A percentile compares a stretch with the other conserved stretches of the same genome.
Evolutionary conservation across 306 rosid genomes (phyloP).

Genomic region (Quercus berberidifolia): DNA sequence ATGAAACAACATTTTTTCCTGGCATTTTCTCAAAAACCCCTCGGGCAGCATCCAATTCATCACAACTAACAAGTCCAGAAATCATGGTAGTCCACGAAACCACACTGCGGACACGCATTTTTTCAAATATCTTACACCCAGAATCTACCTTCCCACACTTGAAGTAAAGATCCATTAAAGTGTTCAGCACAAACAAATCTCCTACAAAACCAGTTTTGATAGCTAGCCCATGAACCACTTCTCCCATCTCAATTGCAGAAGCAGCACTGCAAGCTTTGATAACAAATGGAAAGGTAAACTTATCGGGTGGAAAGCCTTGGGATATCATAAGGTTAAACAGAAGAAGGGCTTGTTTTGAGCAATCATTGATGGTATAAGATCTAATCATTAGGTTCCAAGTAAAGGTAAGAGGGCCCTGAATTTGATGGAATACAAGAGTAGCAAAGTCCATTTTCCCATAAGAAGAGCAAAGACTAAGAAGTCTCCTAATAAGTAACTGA

Average conservation of each 20-base stretch:
- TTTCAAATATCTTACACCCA: conserved; percentile 58
- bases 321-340: conserved; percentile 44
- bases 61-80: conserved; percentile 46
- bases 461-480: conserved; percentile 49
- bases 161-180: conserved; percentile 55
- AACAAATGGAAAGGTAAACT: conserved; percentile 70
- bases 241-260: conserved; percentile 33
- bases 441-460: conserved; percentile 47
- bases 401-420: conserved; percentile 42
- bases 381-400: conserved; percentile 74
- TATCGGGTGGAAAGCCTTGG: conserved; percentile 48
- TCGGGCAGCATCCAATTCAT: conserved; percentile 36
- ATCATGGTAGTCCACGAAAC: conserved; percentile 65
- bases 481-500: conserved; percentile 51
- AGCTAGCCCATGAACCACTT: conserved; percentile 38
- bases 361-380: conserved; percentile 36
- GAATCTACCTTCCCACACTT: conserved; percentile 31
- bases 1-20: conserved; percentile 59
- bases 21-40: conserved; percentile 52
- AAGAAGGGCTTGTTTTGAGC: conserved; percentile 37
- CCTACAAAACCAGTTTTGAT: conserved; percentile 42
- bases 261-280: conserved; percentile 48
- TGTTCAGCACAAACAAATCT: conserved; percentile 60
- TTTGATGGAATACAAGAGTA: conserved; percentile 42
- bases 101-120: conserved; percentile 52